Evolutionary conservation across 257 asterid genomes (phyloP).

Genomic region (Solanum bulbocastanum): DNA sequence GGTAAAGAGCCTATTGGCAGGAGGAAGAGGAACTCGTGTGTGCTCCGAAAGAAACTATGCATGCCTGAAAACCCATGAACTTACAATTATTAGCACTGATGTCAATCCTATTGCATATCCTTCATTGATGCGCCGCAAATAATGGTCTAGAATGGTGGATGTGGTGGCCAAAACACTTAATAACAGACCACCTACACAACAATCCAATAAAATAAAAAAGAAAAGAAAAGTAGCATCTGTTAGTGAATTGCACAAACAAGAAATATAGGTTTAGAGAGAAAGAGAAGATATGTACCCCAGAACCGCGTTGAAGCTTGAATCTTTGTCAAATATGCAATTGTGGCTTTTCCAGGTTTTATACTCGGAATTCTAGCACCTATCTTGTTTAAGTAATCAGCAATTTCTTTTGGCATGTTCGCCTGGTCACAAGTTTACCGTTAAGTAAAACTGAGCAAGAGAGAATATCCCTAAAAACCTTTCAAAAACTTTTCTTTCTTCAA

Average conservation of each 20-base stretch:
- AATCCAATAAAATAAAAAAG: not conserved
- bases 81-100: slow-evolving; percentile 84
- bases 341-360: slow-evolving; percentile 93
- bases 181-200: slow-evolving; percentile 75
- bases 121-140: slow-evolving; percentile 66
- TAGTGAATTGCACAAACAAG: not conserved
- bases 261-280: not conserved
- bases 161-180: slow-evolving; percentile 82
- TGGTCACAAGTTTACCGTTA: slow-evolving; percentile 10
- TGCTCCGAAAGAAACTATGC: not conserved
- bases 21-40: not conserved
- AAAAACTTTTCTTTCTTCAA: not conserved
- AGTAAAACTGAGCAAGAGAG: not conserved
- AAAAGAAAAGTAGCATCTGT: not conserved
- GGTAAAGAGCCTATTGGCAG: not conserved
- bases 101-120: slow-evolving; percentile 96
- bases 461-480: not conserved
- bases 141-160: slow-evolving; percentile 74
- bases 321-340: slow-evolving; percentile 85
- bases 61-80: slow-evolving; percentile 13
- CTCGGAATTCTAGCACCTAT: slow-evolving; percentile 93
- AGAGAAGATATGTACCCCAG: slow-evolving; percentile 61
- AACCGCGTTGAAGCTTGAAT: slow-evolving; percentile 96
- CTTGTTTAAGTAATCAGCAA: slow-evolving; percentile 91
- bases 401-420: slow-evolving; percentile 99